Conservation (phyloP, 108 stramenopile species). For the Skeletonema marinoi region DNA sequence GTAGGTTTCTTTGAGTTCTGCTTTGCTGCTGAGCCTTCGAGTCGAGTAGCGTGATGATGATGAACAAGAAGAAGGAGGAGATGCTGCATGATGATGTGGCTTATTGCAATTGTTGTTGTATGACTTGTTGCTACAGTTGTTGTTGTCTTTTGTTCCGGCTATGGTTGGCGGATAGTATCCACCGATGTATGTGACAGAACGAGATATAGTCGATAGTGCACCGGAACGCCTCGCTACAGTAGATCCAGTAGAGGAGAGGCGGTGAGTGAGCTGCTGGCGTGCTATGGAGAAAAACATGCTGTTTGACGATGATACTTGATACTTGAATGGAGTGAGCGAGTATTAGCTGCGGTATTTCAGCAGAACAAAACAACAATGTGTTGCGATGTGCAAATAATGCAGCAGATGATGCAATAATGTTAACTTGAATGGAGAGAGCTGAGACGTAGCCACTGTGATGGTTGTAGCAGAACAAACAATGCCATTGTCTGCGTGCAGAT, state of each 20-base stretch:
- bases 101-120: neutral
- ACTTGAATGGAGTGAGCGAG: no score
- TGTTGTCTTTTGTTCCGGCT: neutral
- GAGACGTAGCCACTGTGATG: no score
- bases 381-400: no score
- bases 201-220: neutral
- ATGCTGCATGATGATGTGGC: neutral
- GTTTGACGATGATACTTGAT: neutral
- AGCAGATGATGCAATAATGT: no score
- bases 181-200: neutral
- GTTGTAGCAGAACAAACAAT: no score
- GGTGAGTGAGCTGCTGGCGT: neutral
- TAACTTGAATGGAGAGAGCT: no score
- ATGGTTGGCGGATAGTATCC: neutral
- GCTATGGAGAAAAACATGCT: neutral
- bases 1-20: slow-evolving; percentile 46
- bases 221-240: neutral
- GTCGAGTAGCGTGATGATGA: neutral
- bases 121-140: no score
- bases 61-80: neutral
- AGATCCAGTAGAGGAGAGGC: neutral
- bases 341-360: no score
- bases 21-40: neutral
- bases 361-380: no score
- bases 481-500: no score